phyloP scores from a whole-genome alignment of 208 protist species.

The Crithidia thermophila region DNA sequence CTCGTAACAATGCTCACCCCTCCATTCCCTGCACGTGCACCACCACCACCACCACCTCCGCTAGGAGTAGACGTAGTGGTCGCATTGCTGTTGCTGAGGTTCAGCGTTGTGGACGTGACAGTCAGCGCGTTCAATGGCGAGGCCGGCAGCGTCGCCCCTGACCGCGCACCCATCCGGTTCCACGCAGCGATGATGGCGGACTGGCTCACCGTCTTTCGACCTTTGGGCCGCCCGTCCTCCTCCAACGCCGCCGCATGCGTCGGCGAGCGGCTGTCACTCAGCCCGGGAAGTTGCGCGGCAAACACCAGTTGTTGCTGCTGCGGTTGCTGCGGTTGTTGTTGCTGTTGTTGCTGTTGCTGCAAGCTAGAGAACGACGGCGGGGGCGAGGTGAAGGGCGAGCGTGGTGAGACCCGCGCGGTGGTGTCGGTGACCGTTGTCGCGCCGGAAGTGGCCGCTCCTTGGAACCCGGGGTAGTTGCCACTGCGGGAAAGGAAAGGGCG shows the following conservation, averaged over 20 bases:
- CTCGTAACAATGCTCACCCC: too few relatives aligned
- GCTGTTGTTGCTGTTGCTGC: neutral
- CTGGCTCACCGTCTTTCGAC: constrained; percentile 14
- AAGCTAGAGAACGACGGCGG: neutral
- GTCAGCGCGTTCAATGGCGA: neutral
- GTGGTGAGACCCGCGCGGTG: constrained; percentile 20
- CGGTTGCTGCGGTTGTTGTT: too few relatives aligned
- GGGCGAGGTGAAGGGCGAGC: neutral
- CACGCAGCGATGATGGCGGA: constrained; percentile 32
- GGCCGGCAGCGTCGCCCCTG: neutral
- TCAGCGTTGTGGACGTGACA: neutral
- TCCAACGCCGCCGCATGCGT: neutral
- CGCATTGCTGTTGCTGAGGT: neutral
- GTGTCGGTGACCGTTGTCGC: constrained; percentile 31
- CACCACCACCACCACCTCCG: neutral
- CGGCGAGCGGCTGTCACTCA: neutral
- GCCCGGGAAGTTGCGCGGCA: too few relatives aligned
- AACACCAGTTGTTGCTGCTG: neutral
- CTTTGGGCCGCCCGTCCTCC: neutral
- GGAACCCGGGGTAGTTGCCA: neutral
- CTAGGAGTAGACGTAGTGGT: too few relatives aligned
- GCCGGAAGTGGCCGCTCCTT: neutral
- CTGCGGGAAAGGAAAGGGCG: neutral
- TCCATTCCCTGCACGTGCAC: too few relatives aligned
- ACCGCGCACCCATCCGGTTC: constrained; percentile 26